Evolutionary conservation across 2,329 filamentous ascomycete genomes (phyloP).

Genomic region (Hansfordia pulvinata): DNA sequence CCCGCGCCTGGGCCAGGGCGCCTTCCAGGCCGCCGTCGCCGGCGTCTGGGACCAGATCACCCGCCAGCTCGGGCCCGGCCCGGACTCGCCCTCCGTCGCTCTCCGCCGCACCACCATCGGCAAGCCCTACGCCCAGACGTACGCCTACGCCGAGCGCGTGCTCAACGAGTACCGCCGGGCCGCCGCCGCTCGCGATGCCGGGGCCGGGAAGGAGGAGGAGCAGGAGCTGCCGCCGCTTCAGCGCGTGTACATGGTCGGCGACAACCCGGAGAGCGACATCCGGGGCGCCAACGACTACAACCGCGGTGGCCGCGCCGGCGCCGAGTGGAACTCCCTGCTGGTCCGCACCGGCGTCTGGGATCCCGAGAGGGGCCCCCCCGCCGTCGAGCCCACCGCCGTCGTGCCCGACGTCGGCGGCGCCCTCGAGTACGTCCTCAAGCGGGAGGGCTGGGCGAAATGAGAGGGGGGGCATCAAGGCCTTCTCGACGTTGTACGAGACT

Average conservation of each 20-base stretch:
- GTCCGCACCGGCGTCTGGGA: constrained; percentile 70
- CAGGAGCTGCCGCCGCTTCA: constrained; percentile 32
- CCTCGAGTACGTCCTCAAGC: constrained; percentile 61
- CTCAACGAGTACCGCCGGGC: constrained; percentile 46
- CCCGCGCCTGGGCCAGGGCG: constrained; percentile 81
- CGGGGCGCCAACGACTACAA: constrained; percentile 67
- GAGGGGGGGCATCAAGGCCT: constrained; percentile 8
- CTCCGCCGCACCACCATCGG: constrained; percentile 60
- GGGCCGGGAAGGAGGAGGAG: constrained; percentile 8
- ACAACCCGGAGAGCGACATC: constrained; percentile 85
- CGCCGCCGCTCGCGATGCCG: constrained; percentile 18
- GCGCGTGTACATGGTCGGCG: constrained; percentile 87
- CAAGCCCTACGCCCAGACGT: constrained; percentile 69
- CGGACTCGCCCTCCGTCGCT: too few species aligned
- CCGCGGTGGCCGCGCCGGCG: constrained; percentile 50
- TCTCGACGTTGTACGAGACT: not conserved
- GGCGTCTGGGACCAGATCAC: constrained; percentile 70
- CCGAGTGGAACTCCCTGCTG: constrained; percentile 65
- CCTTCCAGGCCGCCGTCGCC: constrained; percentile 69
- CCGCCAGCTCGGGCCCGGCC: constrained; percentile 36
- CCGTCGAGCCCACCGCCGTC: constrained; percentile 48
- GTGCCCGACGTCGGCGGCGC: constrained; percentile 65
- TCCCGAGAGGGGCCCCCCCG: constrained; percentile 30
- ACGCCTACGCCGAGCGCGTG: constrained; percentile 69
- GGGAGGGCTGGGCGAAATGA: constrained; percentile 29